A percentile compares a stretch with the other conserved stretches of the same genome.
Evolutionary conservation across 345 rosid genomes (phyloP).

Genomic region (Bruguiera gymnorhiza): DNA sequence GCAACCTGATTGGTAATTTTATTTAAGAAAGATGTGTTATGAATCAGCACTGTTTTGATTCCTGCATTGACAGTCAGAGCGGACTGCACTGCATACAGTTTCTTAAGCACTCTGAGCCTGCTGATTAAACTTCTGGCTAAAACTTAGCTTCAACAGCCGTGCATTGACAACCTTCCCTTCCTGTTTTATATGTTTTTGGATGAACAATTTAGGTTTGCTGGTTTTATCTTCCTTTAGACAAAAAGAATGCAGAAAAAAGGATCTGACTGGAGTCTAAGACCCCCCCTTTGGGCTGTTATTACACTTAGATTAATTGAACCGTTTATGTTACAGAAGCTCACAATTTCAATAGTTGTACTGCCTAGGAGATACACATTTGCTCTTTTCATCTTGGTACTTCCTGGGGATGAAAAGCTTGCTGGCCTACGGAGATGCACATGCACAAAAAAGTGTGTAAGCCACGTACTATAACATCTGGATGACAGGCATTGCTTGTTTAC

Average conservation of each 20-base stretch:
- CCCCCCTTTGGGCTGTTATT: neutral
- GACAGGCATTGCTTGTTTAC: too few species aligned
- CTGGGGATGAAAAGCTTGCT: constrained; percentile 74
- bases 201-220: too few species aligned
- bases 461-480: too few species aligned
- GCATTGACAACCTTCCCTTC: neutral
- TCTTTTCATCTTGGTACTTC: neutral
- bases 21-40: neutral
- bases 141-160: neutral
- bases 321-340: too few species aligned
- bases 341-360: too few species aligned
- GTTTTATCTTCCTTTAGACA: neutral
- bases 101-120: neutral
- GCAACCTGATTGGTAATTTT: constrained; percentile 86
- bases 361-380: too few species aligned
- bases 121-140: neutral
- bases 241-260: neutral
- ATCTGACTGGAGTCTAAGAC: neutral
- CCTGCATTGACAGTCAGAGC: neutral
- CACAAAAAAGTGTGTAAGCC: constrained; percentile 46
- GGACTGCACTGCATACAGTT: neutral
- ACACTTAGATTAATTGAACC: too few species aligned
- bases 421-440: constrained; percentile 52
- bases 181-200: neutral
- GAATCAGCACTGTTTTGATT: neutral